Evolutionary conservation across 495 filamentous ascomycete species (phyloP).

Genomic region (Neurospora terricola): DNA sequence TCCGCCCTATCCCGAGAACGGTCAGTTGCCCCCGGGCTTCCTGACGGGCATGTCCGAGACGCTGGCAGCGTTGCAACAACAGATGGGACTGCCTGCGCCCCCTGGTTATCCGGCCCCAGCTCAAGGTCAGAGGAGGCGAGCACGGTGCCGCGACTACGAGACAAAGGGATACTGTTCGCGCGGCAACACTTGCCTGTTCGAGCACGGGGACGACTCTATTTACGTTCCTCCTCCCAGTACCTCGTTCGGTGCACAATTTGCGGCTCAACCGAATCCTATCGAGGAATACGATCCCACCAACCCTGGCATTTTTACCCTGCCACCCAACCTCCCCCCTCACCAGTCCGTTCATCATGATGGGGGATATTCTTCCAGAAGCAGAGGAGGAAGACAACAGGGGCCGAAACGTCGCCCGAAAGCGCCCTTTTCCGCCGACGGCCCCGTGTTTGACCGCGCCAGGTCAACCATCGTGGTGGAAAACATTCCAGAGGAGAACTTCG

Average conservation of each 20-base stretch:
- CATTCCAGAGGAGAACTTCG: slow-evolving; percentile 80
- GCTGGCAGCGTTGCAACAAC: background rate
- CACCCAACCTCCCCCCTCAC: background rate
- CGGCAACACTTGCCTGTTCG: slow-evolving; percentile 62
- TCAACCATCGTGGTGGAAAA: slow-evolving; percentile 84
- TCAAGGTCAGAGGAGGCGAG: slow-evolving; percentile 22
- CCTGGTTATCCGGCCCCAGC: slow-evolving; percentile 43
- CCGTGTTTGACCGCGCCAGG: slow-evolving; percentile 61
- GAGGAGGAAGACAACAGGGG: slow-evolving; percentile 12
- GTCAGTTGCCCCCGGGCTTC: background rate
- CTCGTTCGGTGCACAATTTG: background rate
- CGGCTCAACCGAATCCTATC: slow-evolving; percentile 10
- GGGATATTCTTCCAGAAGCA: slow-evolving; percentile 2
- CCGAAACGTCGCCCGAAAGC: slow-evolving; percentile 33
- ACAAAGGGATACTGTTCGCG: slow-evolving; percentile 75
- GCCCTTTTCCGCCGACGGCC: slow-evolving; percentile 64
- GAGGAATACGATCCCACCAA: slow-evolving; percentile 83
- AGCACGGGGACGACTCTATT: slow-evolving; percentile 49
- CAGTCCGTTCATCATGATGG: background rate
- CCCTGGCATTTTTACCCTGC: slow-evolving; percentile 12
- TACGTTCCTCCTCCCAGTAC: slow-evolving; percentile 3
- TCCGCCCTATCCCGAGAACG: background rate
- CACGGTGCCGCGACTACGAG: slow-evolving; percentile 80
- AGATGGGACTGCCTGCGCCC: background rate
- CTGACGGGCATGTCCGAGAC: background rate